Percentiles rank a stretch among this genome's conserved stretches.
phyloP scores from a whole-genome alignment of 495 filamentous ascomycete genomes.

The Aspergillus hancockii region DNA sequence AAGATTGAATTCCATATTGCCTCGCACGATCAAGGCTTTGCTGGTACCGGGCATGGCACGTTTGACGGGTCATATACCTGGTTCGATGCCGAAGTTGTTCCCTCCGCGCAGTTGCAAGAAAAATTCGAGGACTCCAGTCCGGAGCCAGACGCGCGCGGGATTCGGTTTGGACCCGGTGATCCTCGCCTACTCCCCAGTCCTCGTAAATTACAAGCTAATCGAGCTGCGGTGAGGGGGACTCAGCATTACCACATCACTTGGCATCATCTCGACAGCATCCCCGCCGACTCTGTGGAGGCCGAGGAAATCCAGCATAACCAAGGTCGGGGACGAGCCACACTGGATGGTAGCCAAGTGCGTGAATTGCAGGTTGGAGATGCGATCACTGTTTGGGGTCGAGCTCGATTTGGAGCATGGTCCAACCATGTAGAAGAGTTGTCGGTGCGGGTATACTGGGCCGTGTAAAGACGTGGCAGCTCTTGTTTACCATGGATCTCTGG shows the following conservation, averaged over 20 bases:
- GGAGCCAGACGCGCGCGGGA: constrained; percentile 13
- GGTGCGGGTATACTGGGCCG: constrained; percentile 64
- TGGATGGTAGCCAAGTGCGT: constrained; percentile 57
- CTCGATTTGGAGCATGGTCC: constrained; percentile 62
- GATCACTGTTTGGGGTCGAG: constrained; percentile 64
- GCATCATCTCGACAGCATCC: constrained; percentile 52
- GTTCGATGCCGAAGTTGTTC: constrained; percentile 63
- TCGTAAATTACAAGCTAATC: constrained; percentile 57
- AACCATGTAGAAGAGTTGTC: constrained; percentile 58
- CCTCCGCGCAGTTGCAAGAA: constrained; percentile 21
- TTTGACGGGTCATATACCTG: constrained; percentile 65
- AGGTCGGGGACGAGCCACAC: constrained; percentile 56
- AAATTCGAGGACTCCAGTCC: constrained; percentile 5
- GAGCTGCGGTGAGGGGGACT: constrained; percentile 28
- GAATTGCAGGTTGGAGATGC: constrained; percentile 63
- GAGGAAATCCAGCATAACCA: constrained; percentile 32
- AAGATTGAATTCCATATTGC: constrained; percentile 65
- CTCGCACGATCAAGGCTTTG: constrained; percentile 70
- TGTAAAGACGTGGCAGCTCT: constrained; percentile 32
- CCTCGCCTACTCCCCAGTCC: constrained; percentile 42
- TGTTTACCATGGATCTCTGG: background rate
- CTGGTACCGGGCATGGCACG: constrained; percentile 41
- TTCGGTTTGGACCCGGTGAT: constrained; percentile 28
- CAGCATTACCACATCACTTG: constrained; percentile 55
- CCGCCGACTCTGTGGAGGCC: constrained; percentile 47